Conservation (phyloP, 208 protist species). For the Crithidia thermophila region DNA sequence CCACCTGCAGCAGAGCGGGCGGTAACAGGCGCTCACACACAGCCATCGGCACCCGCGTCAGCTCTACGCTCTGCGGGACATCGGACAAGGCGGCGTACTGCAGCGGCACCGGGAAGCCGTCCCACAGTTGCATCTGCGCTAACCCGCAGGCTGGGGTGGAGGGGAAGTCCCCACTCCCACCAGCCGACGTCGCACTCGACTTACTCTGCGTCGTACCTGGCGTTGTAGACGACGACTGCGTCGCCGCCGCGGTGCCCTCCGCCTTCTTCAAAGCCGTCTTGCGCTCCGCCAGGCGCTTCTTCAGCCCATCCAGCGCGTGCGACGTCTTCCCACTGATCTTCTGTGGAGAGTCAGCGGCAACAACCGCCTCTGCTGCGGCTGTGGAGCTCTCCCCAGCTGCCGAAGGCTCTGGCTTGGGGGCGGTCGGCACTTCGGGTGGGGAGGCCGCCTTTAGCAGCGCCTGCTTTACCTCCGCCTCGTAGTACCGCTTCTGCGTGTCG, state of each 20-base stretch:
- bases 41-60: conserved; percentile 34
- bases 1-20: conserved; percentile 40
- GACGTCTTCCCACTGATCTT: conserved; percentile 21
- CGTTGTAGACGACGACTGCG: not conserved
- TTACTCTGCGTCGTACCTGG: no score
- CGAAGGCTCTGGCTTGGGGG: not conserved
- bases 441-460: conserved; percentile 30
- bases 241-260: not conserved
- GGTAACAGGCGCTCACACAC: conserved; percentile 58
- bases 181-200: not conserved
- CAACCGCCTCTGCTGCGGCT: not conserved
- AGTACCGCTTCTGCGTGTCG: conserved; percentile 72
- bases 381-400: not conserved
- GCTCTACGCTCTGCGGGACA: conserved; percentile 27
- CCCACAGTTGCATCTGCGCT: conserved; percentile 18
- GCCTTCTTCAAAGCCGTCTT: conserved; percentile 37
- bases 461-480: conserved; percentile 68
- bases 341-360: not conserved
- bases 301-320: conserved; percentile 38
- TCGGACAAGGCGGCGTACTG: conserved; percentile 22
- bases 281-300: conserved; percentile 52
- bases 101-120: conserved; percentile 31
- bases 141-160: not conserved
- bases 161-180: conserved; percentile 14
- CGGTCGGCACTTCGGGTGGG: not conserved